Base-by-base conservation (phyloP, 495 filamentous ascomycete species). In the Usnea hakonensis region DNA sequence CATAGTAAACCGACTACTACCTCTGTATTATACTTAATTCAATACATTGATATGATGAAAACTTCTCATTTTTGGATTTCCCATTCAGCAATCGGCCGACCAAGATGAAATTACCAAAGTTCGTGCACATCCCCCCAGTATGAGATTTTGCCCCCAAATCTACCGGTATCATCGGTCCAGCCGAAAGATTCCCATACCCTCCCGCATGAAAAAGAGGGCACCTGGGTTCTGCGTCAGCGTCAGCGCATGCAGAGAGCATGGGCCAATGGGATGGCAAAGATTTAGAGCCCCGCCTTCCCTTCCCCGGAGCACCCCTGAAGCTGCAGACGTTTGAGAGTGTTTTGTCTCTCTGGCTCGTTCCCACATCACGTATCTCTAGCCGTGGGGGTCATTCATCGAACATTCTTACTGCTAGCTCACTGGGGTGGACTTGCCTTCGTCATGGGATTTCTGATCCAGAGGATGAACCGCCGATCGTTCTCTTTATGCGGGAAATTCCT, bases 41-140 rank as follows among this genome's bases (percentile, higher is more conserved):
- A n/a, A n/a, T n/a, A n/a, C n/a, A n/a, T n/a, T n/a, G n/a, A n/a
- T n/a, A n/a, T n/a, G n/a, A n/a, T n/a, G n/a, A n/a, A n/a, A 41
- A 37, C 55, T 38, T 40, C 35, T 9, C 14, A 21, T 13, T 30
- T 9, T 55, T 55, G n/a, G n/a, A n/a, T n/a, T n/a, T n/a, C n/a
- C n/a, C n/a, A n/a, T n/a, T n/a, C n/a, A n/a, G n/a, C 57, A 30
- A 37, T 40, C 26, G 23, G 32, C 26, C 43, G 36, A 61, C 48
- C 59, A 50, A 61, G 37, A 61, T 61, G 59, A 61, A 37, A 23
- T 52, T 46, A 48, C 23, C 57, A 19, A 13, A 59, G 46, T 59
- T 13, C 48, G 48, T 52, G 48, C 48, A 52, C 28, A 2, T 28
- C 11, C 23, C 46, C 21, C 9, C n/a, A 10, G 1, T 26, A 23